Evolutionary conservation across 257 asterid species (phyloP).

Genomic region (Echium plantagineum): DNA sequence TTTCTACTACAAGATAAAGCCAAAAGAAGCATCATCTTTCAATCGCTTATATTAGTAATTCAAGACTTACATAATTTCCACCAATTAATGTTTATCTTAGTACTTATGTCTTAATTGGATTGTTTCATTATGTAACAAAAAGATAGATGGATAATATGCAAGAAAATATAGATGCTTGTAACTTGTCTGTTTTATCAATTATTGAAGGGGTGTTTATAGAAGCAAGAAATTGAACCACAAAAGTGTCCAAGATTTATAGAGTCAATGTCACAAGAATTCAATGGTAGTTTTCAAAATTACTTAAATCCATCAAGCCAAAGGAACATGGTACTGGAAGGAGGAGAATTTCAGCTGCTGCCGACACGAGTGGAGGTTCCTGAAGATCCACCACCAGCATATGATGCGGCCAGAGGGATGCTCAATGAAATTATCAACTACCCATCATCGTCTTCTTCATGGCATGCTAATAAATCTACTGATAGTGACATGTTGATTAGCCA

Average conservation of each 20-base stretch:
- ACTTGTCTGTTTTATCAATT: no score
- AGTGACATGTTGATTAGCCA: not conserved
- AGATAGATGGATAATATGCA: no score
- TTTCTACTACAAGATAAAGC: no score
- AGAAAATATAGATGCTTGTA: no score
- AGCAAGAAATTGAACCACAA: no score
- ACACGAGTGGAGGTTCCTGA: not conserved
- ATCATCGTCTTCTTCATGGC: not conserved
- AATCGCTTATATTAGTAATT: no score
- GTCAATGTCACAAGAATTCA: not conserved
- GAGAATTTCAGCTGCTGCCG: not conserved
- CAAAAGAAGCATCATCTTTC: no score
- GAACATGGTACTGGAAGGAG: not conserved
- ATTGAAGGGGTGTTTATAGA: not conserved
- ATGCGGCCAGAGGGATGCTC: not conserved
- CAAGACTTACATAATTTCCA: no score
- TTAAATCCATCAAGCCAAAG: not conserved
- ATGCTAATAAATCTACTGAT: not conserved
- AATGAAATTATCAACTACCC: slow-evolving; percentile 1
- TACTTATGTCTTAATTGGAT: no score
- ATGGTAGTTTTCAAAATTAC: not conserved
- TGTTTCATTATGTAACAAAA: no score
- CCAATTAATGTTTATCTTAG: no score
- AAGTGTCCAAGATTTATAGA: not conserved
- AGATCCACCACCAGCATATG: slow-evolving; percentile 1